These are phyloP conservation scores for Pleurotus salmoneostramineus DNA, from an alignment of 768 basidiomycete genomes.

Conservation along the genomic window DNA sequence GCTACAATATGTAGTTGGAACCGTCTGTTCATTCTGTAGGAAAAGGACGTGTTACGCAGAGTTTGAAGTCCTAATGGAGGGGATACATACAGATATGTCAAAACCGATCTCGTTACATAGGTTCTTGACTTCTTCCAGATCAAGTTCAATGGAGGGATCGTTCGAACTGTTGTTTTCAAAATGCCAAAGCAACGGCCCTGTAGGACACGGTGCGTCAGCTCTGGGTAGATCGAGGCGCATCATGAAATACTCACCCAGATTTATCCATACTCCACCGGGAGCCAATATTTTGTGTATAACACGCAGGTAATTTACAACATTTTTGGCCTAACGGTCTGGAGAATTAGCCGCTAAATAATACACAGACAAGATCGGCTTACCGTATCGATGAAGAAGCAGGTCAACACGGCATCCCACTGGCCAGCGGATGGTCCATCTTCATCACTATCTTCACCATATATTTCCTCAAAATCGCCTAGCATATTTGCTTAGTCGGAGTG, in stretches of 20 bases:
- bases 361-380: slow-evolving; percentile 33
- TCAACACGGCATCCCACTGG: slow-evolving; percentile 85
- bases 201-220: neutral
- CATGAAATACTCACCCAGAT: slow-evolving; percentile 52
- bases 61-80: neutral
- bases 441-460: slow-evolving; percentile 64
- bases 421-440: slow-evolving; percentile 67
- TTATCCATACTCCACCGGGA: slow-evolving; percentile 90
- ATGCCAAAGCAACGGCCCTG: slow-evolving; percentile 95
- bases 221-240: neutral
- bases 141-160: slow-evolving; percentile 84
- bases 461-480: slow-evolving; percentile 92
- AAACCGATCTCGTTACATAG: slow-evolving; percentile 78
- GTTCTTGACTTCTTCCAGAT: slow-evolving; percentile 82
- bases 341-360: neutral
- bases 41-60: neutral
- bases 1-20: slow-evolving; percentile 85
- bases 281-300: slow-evolving; percentile 80
- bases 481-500: neutral
- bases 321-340: slow-evolving; percentile 66
- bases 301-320: slow-evolving; percentile 88
- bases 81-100: slow-evolving; percentile 61
- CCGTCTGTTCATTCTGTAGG: slow-evolving; percentile 69
- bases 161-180: slow-evolving; percentile 85
- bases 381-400: slow-evolving; percentile 97